Conservation (phyloP, 768 basidiomycete genomes). For the Neoboletus brunneissimus region DNA sequence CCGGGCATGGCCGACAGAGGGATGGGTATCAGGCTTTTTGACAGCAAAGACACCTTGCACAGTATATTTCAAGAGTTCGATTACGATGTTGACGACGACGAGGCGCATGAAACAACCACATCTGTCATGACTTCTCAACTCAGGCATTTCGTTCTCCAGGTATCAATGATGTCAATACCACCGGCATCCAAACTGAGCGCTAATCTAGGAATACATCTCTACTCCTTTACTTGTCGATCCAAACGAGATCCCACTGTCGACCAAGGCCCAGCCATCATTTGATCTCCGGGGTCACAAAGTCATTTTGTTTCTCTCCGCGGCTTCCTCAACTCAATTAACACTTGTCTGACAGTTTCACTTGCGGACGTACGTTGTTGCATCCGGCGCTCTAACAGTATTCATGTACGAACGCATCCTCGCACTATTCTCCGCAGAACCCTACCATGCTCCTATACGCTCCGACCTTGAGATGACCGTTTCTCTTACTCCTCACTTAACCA, state of each 20-base stretch:
- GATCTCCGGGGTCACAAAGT: constrained; percentile 59
- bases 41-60: constrained; percentile 66
- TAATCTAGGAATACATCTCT: constrained; percentile 75
- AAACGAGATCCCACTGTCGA: constrained; percentile 36
- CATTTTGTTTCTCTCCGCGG: constrained; percentile 15
- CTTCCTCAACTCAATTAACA: constrained; percentile 10
- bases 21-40: constrained; percentile 91
- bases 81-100: constrained; percentile 48
- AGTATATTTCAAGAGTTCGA: constrained; percentile 84
- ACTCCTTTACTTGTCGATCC: constrained; percentile 79
- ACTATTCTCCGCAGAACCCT: constrained; percentile 79
- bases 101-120: constrained; percentile 42
- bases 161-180: constrained; percentile 28
- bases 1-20: constrained; percentile 97
- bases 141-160: constrained; percentile 96
- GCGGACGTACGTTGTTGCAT: constrained; percentile 80
- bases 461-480: constrained; percentile 23
- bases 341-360: constrained; percentile 75
- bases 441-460: constrained; percentile 44
- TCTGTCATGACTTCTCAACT: constrained; percentile 81
- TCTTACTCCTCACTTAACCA: constrained; percentile 81
- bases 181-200: constrained; percentile 4
- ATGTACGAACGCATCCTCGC: constrained; percentile 82
- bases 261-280: constrained; percentile 9
- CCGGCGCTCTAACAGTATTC: constrained; percentile 75